Evolutionary conservation across 441 rosid species (phyloP), one percentile per base, ranked within the genome.

Genomic region (Theobroma grandiflorum): DNA sequence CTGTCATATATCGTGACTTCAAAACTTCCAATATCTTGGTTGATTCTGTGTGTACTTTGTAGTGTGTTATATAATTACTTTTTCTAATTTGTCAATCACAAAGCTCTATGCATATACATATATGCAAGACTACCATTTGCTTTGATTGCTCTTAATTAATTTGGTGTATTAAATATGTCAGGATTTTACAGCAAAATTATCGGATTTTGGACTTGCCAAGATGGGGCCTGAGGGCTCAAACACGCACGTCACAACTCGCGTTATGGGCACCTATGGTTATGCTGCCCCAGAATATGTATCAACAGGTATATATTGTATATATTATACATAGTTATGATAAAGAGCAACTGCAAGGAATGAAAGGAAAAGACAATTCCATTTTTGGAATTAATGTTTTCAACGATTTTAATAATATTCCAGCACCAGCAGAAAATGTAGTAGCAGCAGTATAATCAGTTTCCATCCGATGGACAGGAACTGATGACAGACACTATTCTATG

Each of bases 151-250:
- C n/a, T 20, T 72, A 20, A 38, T 38, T 73, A 55, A 55, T n/a
- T 74, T 10, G 74, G 75, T 15, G 10, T 6, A 6, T 31, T 10
- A 15, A 18, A 57, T 16, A 11, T 43, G 16, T 40, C 53, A 89
- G 95, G 94, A 92, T 82, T 92, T 90, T 67, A 89, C 94, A 0
- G 91, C 94, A 4, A 92, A 90, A 77, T 58, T 92, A 57, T 92
- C 95, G 11, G 95, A 92, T 81, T 92, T 92, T 2, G 95, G 95
- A 45, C 90, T 92, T 0, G 95, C 95, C 6, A 92, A 74, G 67
- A 89, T 92, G 91, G 94, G 95, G 1, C 95, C 95, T 22, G 94
- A 90, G 78, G 95, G 95, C 47, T 92, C 91, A 11, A 86, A 92
- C 70, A 86, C 95, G 45, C 95, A 92, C 76, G 95, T 92, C 55